Percentiles rank a stretch among this genome's conserved stretches.
Conservation (phyloP, 306 rosid genomes). For the Heteromeles arbutifolia region DNA sequence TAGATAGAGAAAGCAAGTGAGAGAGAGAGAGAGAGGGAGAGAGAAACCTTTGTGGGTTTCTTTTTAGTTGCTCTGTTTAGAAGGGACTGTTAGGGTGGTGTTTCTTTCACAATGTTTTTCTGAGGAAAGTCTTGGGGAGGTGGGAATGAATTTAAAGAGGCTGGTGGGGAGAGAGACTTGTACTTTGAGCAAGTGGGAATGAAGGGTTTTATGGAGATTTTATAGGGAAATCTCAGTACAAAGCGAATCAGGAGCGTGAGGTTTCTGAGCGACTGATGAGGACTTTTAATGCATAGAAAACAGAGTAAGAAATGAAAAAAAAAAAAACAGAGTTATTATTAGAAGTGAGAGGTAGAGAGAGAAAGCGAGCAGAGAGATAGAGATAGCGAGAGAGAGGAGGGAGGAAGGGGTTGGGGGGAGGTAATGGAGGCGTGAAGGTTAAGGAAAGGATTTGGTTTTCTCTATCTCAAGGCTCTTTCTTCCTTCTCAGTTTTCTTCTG, state of each 20-base stretch:
- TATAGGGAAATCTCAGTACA: slow-evolving; percentile 9
- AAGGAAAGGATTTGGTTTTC: slow-evolving; percentile 63
- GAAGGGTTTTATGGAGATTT: not conserved
- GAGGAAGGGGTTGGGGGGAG: not conserved
- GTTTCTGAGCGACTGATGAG: slow-evolving; percentile 6
- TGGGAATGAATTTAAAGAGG: not conserved
- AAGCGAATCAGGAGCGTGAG: not conserved
- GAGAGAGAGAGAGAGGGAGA: not conserved
- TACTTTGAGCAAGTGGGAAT: not conserved
- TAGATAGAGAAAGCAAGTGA: not conserved
- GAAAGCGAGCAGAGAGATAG: not conserved
- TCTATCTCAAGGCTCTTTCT: slow-evolving; percentile 54
- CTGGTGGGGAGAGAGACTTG: not conserved
- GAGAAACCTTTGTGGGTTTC: not conserved
- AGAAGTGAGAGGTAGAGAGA: slow-evolving; percentile 11
- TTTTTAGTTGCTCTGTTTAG: slow-evolving; percentile 19
- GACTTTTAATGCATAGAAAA: slow-evolving; percentile 6
- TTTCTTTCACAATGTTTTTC: not conserved
- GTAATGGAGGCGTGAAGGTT: slow-evolving; percentile 67
- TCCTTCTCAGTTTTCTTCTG: slow-evolving; percentile 22
- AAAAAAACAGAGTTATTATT: slow-evolving; percentile 6
- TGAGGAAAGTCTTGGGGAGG: not conserved
- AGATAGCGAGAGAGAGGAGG: not conserved
- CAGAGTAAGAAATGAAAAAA: not conserved
- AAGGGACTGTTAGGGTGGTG: not conserved